These are phyloP conservation scores for Mycena venus DNA, from an alignment of 768 basidiomycete genomes.

Conservation along the genomic window DNA sequence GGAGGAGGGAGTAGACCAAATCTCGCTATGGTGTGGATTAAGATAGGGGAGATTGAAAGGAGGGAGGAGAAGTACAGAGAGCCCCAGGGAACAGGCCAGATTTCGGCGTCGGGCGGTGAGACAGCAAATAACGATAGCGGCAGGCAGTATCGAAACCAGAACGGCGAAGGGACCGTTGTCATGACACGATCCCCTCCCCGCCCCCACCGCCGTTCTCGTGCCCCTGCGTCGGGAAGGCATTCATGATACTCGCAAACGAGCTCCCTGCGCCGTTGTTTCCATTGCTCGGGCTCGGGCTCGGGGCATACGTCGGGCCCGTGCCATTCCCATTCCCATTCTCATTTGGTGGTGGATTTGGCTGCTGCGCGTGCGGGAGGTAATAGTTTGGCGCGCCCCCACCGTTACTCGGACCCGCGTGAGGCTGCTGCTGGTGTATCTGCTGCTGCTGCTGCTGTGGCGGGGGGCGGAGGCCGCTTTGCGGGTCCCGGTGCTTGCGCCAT, in stretches of 20 bases:
- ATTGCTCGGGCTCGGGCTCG: background rate
- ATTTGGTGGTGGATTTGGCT: too few relatives aligned
- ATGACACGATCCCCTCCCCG: background rate
- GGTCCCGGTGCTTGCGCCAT: slow-evolving; percentile 13
- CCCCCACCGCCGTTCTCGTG: background rate
- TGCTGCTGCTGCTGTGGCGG: background rate
- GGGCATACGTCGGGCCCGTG: background rate
- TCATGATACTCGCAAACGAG: slow-evolving; percentile 78
- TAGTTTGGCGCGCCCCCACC: background rate
- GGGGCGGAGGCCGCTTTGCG: background rate
- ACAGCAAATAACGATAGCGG: too few relatives aligned
- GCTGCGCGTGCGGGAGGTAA: slow-evolving; percentile 26
- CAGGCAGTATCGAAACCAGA: background rate
- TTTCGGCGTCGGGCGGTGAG: too few relatives aligned
- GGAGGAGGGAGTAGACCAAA: too few relatives aligned
- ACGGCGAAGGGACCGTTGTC: background rate
- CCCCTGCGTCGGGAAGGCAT: slow-evolving; percentile 56
- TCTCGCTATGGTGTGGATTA: too few relatives aligned
- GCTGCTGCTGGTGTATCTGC: background rate
- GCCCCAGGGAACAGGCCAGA: background rate
- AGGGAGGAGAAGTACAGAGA: background rate
- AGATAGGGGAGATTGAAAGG: too few relatives aligned
- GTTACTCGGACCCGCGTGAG: background rate
- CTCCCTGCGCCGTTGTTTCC: background rate
- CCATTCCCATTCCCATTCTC: too few relatives aligned